These are phyloP conservation scores for Carex cristatella DNA, from an alignment of 176 grass and related monocot species.

Conservation along the genomic window DNA sequence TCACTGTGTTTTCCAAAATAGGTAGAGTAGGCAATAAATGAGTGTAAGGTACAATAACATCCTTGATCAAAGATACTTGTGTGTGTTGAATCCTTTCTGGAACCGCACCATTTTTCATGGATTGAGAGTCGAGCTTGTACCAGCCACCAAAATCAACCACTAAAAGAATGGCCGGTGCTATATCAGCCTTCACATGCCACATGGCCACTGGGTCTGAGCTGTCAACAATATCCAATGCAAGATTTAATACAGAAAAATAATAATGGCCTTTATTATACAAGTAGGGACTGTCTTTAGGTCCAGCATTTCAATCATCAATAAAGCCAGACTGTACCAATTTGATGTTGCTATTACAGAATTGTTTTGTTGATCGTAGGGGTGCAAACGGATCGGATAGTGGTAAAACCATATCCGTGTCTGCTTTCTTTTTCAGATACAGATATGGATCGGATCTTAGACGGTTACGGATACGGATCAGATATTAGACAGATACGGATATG, in stretches of 20 bases:
- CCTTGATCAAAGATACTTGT: constrained; percentile 88
- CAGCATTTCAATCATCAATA: background rate
- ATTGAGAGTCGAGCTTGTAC: constrained; percentile 75
- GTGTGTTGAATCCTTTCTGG: constrained; percentile 69
- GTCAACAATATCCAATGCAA: constrained; percentile 10
- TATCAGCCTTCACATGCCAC: constrained; percentile 83
- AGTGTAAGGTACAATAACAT: constrained; percentile 93
- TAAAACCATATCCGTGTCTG: too few relatives aligned
- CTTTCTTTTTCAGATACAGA: too few relatives aligned
- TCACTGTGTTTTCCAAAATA: constrained; percentile 40
- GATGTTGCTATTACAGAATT: background rate
- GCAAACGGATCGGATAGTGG: too few relatives aligned
- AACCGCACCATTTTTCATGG: constrained; percentile 27
- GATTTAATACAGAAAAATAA: constrained; percentile 4
- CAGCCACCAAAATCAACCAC: constrained; percentile 96
- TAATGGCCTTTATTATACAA: background rate
- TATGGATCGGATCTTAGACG: too few relatives aligned
- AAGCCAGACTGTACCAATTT: background rate
- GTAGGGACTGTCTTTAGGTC: background rate
- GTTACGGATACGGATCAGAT: too few relatives aligned
- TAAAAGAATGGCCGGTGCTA: constrained; percentile 76
- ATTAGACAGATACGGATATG: too few relatives aligned
- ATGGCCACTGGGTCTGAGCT: constrained; percentile 83
- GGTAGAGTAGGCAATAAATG: constrained; percentile 69
- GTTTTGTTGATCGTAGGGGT: background rate